Conservation (phyloP, 345 rosid species). For the Mallotus nudiflorus region DNA sequence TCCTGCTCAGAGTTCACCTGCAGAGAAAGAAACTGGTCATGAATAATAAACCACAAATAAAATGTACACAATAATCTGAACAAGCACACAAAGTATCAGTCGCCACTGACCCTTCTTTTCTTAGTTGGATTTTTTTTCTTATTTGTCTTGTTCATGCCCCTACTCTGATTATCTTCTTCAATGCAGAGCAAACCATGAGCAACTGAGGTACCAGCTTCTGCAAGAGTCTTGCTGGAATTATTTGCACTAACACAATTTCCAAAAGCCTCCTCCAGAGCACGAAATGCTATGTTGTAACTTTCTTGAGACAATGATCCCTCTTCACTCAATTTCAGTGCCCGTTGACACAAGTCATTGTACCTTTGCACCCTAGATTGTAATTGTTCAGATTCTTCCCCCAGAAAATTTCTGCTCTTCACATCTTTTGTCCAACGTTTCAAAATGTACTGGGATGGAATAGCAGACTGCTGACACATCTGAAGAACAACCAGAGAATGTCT, state of each 20-base stretch:
- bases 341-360: conserved; percentile 53
- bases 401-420: conserved; percentile 47
- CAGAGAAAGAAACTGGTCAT: conserved; percentile 13
- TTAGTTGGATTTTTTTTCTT: conserved; percentile 66
- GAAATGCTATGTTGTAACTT: conserved; percentile 54
- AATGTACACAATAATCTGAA: background rate
- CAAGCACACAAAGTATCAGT: conserved; percentile 4
- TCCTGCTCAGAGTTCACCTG: conserved; percentile 68
- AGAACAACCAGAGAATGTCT: conserved; percentile 69
- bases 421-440: conserved; percentile 77
- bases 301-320: conserved; percentile 67
- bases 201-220: conserved; percentile 47
- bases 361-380: conserved; percentile 55
- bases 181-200: conserved; percentile 55
- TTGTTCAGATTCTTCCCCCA: conserved; percentile 51
- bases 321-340: conserved; percentile 54
- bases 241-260: conserved; percentile 51
- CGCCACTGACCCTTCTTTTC: conserved; percentile 57
- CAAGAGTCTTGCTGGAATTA: conserved; percentile 52
- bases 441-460: conserved; percentile 58
- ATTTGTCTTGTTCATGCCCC: conserved; percentile 42
- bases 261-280: conserved; percentile 58
- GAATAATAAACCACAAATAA: background rate
- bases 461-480: conserved; percentile 55
- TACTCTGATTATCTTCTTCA: conserved; percentile 57